phyloP scores from a whole-genome alignment of 371 early-diverging fungal genomes.

The Apophysomyces ossiformis region DNA sequence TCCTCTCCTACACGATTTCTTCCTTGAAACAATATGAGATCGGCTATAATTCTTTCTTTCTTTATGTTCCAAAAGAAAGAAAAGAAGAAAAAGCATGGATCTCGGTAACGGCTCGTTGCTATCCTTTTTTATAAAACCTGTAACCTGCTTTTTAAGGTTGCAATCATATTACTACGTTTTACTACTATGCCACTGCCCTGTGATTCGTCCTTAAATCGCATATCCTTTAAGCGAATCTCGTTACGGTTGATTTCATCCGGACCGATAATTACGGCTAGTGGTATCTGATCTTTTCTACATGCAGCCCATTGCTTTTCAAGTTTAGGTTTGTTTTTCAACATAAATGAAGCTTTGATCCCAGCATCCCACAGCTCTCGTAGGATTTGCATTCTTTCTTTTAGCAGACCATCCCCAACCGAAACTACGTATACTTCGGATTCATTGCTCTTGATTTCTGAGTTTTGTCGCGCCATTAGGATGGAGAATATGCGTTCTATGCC shows the following conservation, averaged over 20 bases:
- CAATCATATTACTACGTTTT: conserved; percentile 66
- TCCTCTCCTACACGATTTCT: not conserved
- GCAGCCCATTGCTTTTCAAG: conserved; percentile 79
- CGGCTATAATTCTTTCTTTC: not conserved
- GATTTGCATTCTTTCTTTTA: conserved; percentile 92
- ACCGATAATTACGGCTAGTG: conserved; percentile 89
- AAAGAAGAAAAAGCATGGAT: not conserved
- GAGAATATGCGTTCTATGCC: conserved; percentile 98
- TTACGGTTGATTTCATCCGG: conserved; percentile 81
- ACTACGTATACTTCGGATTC: conserved; percentile 91
- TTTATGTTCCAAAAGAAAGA: not conserved
- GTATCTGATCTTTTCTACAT: conserved; percentile 89
- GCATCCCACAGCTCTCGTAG: conserved; percentile 89
- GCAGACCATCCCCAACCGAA: conserved; percentile 82
- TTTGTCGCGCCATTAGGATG: conserved; percentile 72
- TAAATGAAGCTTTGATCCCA: conserved; percentile 80
- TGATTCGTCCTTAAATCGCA: conserved; percentile 67
- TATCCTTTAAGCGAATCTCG: conserved; percentile 86
- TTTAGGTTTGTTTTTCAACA: conserved; percentile 93
- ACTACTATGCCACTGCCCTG: conserved; percentile 69
- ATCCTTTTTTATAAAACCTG: not conserved
- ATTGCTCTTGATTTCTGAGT: conserved; percentile 76
- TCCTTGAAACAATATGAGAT: not conserved
- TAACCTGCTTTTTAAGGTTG: conserved; percentile 51
- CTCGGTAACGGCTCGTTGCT: not conserved